Evolutionary conservation across 2,329 filamentous ascomycete species (phyloP), one percentile per base, ranked within the genome.

Genomic region (Fusarium temperatum): DNA sequence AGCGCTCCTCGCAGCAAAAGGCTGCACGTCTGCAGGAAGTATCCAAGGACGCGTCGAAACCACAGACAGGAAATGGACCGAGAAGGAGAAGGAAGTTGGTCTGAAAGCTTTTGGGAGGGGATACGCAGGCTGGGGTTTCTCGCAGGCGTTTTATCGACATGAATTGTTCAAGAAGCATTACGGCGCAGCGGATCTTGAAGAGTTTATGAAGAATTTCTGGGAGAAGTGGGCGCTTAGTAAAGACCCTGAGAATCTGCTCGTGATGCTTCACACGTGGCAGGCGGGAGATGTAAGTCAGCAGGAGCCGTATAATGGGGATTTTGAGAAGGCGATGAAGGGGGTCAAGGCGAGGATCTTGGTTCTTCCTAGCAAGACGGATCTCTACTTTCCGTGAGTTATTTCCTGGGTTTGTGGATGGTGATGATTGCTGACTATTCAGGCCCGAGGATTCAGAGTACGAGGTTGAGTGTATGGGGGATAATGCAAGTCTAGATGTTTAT

Each of bases 101-200:
- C 78, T 96, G 45, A 94, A 92, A 77, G 93, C 93, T 0, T 88
- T 96, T 64, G 92, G 88, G 0, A 87, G 92, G 50, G 93, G 91
- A 0, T 96, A 96, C 81, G 93, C 93, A 3, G 93, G 93, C 1
- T 96, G 90, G 93, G 93, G 94, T 0, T 93, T 96, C 77, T 93
- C 90, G 58, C 93, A 95, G 77, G 87, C 92, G 0, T 96, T 95
- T 77, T 96, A 96, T 77, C 87, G 93, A 3, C 85, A 94, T 74
- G 91, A 87, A 78, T 68, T 94, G n/a, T 92, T 92, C 79, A 89
- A 93, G 79, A 90, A 81, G 3, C 84, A 79, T 2, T 85, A 95
- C 14, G 91, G 91, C 0, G 94, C 87, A 76, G 90, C 90, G 73
- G 85, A 89, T 62, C 84, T 95, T 5, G 92, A 95, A 70, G 90